Base-by-base conservation (phyloP, 164 flowering plant genomes). In the Tetrastigma voinierianum region DNA sequence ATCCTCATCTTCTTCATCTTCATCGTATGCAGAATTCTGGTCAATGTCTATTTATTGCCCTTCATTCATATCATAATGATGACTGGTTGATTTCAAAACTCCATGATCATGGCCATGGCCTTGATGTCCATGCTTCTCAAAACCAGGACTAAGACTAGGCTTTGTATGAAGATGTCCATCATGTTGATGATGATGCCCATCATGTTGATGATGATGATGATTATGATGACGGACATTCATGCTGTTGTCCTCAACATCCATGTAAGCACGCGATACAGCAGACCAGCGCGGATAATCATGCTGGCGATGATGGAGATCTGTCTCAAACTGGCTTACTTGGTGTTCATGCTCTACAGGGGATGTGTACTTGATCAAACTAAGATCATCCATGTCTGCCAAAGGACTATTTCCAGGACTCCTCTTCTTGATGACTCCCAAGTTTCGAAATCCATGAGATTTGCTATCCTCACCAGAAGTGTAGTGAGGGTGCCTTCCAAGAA, bases 1-100 rank as follows among this genome's bases (percentile, higher is more conserved):
- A 2, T 78, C 87, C 21, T 71, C 82, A 0, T 82, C 89, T 3
- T 80, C 84, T 1, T 76, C 73, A 0, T 78, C 84, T 16, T 51
- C 78, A 46, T 56, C 77, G 65, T 69, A 16, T 51, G n/a, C 72
- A 10, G 58, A 53, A 61, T 1, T 61, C 21, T 10, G 7, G 43
- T 64, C 70, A 46, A 8, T 46, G 21, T 61, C 70, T n/a, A n/a
- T n/a, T n/a, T n/a, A 61, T 48, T 73, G 64, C 10, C 47, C 69
- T 51, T 73, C 19, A 57, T 21, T 65, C 53, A 19, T 44, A 51
- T 25, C 67, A 57, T 72, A 13, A 61, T 70, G 62, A 45, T 65
- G 61, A 17, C 51, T 51, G 45, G 55, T 46, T 20, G 72, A 60
- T 59, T 51, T 58, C 69, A 19, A 11, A 32, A n/a, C 57, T 46